These are phyloP conservation scores for Hypoxylon sp. DNA, from an alignment of 2,329 filamentous ascomycete genomes.

Conservation along the genomic window DNA sequence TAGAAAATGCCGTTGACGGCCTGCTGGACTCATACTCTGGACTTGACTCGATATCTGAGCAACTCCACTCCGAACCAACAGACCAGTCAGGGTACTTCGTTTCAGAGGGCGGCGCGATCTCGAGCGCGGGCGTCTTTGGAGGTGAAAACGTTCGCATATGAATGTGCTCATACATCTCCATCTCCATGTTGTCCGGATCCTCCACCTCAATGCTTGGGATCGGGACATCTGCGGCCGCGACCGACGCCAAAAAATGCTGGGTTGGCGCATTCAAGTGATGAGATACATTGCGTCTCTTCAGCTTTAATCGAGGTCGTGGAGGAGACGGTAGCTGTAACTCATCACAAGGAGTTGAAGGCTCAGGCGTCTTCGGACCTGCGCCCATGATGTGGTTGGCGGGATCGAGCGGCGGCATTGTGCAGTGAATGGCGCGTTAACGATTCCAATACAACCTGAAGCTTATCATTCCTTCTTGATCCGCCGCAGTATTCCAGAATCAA, in stretches of 20 bases:
- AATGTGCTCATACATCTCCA: conserved; percentile 53
- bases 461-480: conserved; percentile 34
- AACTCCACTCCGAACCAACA: conserved; percentile 69
- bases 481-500: conserved; percentile 37
- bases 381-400: conserved; percentile 58
- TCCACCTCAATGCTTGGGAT: conserved; percentile 75
- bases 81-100: conserved; percentile 72
- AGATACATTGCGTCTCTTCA: conserved; percentile 69
- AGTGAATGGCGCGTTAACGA: conserved; percentile 26
- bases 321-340: conserved; percentile 61
- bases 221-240: conserved; percentile 74
- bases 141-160: conserved; percentile 64
- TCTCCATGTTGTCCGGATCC: conserved; percentile 51
- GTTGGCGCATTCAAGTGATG: conserved; percentile 70
- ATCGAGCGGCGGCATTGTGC: conserved; percentile 63
- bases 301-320: conserved; percentile 67
- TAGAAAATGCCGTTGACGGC: conserved; percentile 72
- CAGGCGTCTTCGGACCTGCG: conserved; percentile 65
- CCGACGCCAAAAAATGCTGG: conserved; percentile 76
- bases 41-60: conserved; percentile 67
- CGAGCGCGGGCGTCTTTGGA: conserved; percentile 72
- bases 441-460: conserved; percentile 24
- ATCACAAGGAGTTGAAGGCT: conserved; percentile 60
- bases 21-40: conserved; percentile 72
- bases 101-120: conserved; percentile 60